These are phyloP conservation scores for Botrytis deweyae DNA, from an alignment of 2,329 filamentous ascomycete genomes.

Conservation along the genomic window DNA sequence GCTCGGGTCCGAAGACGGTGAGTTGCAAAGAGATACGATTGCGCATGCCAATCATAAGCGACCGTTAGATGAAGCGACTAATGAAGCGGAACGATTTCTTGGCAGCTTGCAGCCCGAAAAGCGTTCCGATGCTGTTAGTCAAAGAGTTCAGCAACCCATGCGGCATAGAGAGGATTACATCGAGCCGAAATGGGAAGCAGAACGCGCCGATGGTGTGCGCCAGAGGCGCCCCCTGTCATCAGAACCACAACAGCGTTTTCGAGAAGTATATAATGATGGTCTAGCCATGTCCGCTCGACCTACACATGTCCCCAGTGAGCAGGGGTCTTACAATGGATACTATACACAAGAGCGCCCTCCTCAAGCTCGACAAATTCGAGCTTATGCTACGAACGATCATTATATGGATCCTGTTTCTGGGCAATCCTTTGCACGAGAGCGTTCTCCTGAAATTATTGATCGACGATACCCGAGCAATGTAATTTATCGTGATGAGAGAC, in stretches of 20 bases:
- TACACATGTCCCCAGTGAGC: constrained; percentile 23
- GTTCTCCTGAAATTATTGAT: constrained; percentile 39
- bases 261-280: constrained; percentile 28
- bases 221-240: constrained; percentile 25
- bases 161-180: constrained; percentile 23
- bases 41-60: constrained; percentile 18
- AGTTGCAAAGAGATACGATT: constrained; percentile 33
- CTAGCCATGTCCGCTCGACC: constrained; percentile 22
- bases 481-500: constrained; percentile 40
- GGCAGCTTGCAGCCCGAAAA: constrained; percentile 39
- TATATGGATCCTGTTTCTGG: constrained; percentile 28
- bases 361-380: constrained; percentile 27
- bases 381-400: constrained; percentile 34
- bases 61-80: constrained; percentile 36
- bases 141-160: constrained; percentile 20
- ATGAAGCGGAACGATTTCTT: constrained; percentile 43
- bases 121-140: background rate
- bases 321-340: constrained; percentile 25
- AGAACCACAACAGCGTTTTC: constrained; percentile 26
- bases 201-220: constrained; percentile 23
- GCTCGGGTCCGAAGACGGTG: constrained; percentile 43
- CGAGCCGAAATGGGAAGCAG: constrained; percentile 28
- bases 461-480: constrained; percentile 39
- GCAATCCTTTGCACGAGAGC: constrained; percentile 29
- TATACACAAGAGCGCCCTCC: constrained; percentile 28